Conservation (phyloP, 805 yeast genomes). For the Suhomyces prunicola region DNA sequence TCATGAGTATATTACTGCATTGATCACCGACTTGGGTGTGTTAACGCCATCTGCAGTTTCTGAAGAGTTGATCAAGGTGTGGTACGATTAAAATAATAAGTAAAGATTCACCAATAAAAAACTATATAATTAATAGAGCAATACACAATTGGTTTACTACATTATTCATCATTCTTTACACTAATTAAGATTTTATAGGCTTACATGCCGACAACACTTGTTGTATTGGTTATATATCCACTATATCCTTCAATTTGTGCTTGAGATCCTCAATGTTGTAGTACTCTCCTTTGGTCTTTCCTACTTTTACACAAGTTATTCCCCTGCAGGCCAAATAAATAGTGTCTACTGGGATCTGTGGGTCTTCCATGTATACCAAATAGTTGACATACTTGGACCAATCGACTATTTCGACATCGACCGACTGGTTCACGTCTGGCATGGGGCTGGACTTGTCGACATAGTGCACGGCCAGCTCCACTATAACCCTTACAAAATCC, state of each 20-base stretch:
- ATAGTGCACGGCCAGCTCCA: slow-evolving; percentile 56
- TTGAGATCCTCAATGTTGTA: slow-evolving; percentile 44
- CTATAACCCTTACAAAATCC: slow-evolving; percentile 56
- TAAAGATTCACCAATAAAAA: not conserved
- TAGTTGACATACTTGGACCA: slow-evolving; percentile 61
- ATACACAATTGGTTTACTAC: too few species aligned
- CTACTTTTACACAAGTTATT: slow-evolving; percentile 45
- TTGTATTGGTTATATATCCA: not conserved
- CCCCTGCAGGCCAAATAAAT: slow-evolving; percentile 37
- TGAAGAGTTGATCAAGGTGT: slow-evolving; percentile 96
- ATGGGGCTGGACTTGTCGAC: slow-evolving; percentile 22
- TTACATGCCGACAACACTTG: not conserved
- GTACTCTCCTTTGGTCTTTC: slow-evolving; percentile 20
- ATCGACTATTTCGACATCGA: slow-evolving; percentile 9
- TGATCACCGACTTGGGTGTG: slow-evolving; percentile 94
- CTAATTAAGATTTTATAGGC: too few species aligned
- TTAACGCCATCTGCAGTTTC: slow-evolving; percentile 96
- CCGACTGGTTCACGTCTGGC: slow-evolving; percentile 8
- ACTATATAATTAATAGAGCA: not conserved
- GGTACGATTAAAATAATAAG: slow-evolving; percentile 71
- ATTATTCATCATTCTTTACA: too few species aligned
- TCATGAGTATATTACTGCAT: slow-evolving; percentile 90
- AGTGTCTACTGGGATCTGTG: slow-evolving; percentile 51
- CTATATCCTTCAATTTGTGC: not conserved
- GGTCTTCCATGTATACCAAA: slow-evolving; percentile 50